These are phyloP conservation scores for Venturia oleaginea DNA, from an alignment of 2,329 filamentous ascomycete genomes.

Conservation along the genomic window DNA sequence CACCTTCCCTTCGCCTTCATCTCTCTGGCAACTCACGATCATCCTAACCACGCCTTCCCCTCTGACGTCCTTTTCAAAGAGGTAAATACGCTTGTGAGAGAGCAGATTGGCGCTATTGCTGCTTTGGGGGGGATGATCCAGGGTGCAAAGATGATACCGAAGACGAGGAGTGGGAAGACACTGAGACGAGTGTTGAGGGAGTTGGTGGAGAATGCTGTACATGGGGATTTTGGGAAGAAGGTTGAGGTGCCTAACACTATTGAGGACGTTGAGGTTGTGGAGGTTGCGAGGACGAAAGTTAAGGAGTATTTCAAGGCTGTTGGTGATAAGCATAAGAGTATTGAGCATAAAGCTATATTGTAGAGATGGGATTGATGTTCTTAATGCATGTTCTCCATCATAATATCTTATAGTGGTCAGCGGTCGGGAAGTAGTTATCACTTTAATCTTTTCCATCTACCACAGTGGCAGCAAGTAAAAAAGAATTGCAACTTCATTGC, in stretches of 20 bases:
- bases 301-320: slow-evolving; percentile 62
- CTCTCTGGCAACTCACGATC: slow-evolving; percentile 45
- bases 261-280: slow-evolving; percentile 68
- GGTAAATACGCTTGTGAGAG: slow-evolving; percentile 63
- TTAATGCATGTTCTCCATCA: neutral
- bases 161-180: slow-evolving; percentile 88
- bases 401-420: too few species aligned
- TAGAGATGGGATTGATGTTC: neutral
- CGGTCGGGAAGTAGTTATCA: too few species aligned
- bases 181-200: slow-evolving; percentile 72
- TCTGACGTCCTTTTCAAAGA: slow-evolving; percentile 46
- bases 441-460: too few species aligned
- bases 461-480: too few species aligned
- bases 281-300: slow-evolving; percentile 62
- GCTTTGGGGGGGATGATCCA: slow-evolving; percentile 78
- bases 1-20: slow-evolving; percentile 89
- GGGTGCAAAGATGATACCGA: slow-evolving; percentile 78
- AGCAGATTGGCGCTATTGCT: slow-evolving; percentile 81
- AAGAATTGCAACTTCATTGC: neutral
- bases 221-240: slow-evolving; percentile 61
- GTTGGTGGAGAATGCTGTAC: slow-evolving; percentile 71
- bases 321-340: slow-evolving; percentile 29
- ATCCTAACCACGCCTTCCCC: slow-evolving; percentile 44
- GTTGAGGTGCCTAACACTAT: slow-evolving; percentile 76
- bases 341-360: slow-evolving; percentile 30